A percentile compares a stretch with the other conserved stretches of the same genome.
Conservation (phyloP, 208 protist genomes). For the Leishmania turanica region DNA sequence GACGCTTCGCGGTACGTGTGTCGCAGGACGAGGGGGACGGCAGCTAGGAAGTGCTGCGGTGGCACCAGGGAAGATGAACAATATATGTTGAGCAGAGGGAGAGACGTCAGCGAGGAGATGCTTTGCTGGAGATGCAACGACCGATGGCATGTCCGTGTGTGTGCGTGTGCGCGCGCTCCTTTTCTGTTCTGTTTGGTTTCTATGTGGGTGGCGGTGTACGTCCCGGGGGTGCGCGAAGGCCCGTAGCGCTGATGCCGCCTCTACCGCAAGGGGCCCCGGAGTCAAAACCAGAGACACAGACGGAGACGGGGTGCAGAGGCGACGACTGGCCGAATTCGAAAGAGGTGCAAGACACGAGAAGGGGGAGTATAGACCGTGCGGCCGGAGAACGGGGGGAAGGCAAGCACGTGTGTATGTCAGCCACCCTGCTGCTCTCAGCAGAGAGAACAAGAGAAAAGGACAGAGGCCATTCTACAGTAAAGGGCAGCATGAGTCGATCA, state of each 20-base stretch:
- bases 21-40: neutral
- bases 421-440: neutral
- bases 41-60: neutral
- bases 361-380: too few species aligned
- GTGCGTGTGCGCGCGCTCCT: conserved; percentile 4
- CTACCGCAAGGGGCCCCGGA: neutral
- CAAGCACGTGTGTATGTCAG: too few species aligned
- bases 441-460: neutral
- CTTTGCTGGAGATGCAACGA: neutral
- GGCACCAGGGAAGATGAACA: neutral
- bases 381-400: too few species aligned
- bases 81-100: neutral
- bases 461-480: neutral
- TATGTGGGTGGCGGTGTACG: neutral
- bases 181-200: neutral
- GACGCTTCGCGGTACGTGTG: neutral
- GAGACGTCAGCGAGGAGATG: neutral
- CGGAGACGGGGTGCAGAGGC: neutral
- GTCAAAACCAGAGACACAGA: too few species aligned
- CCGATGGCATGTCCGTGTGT: neutral
- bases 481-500: neutral
- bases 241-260: neutral
- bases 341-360: neutral
- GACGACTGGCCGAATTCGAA: too few species aligned
- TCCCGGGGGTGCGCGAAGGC: neutral